phyloP scores from a whole-genome alignment of 768 basidiomycete genomes.

The Lentinula edodes region DNA sequence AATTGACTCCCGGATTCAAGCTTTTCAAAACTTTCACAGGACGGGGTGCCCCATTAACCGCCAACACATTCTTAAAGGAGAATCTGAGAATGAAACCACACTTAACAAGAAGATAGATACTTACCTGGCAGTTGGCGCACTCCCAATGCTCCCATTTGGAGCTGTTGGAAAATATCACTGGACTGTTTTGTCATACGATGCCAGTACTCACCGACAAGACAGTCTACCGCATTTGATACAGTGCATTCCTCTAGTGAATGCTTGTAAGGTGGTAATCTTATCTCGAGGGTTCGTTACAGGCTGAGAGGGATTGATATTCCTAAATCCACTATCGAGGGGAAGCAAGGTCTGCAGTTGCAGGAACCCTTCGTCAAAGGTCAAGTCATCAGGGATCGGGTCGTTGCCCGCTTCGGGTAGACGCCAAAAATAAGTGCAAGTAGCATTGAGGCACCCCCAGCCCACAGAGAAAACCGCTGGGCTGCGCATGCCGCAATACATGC shows the following conservation, averaged over 20 bases:
- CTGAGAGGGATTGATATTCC: conserved; percentile 31
- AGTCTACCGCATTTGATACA: conserved; percentile 66
- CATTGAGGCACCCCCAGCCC: conserved; percentile 61
- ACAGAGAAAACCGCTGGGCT: conserved; percentile 51
- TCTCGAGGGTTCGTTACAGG: conserved; percentile 21
- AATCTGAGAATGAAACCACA: background rate
- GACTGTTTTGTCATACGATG: background rate
- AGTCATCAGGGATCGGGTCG: conserved; percentile 21
- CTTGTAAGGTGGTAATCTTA: conserved; percentile 45
- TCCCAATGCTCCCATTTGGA: conserved; percentile 74
- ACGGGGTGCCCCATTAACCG: conserved; percentile 22
- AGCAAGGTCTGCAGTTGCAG: conserved; percentile 28
- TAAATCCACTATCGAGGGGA: conserved; percentile 26
- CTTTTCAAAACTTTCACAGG: conserved; percentile 20
- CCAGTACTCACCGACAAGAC: conserved; percentile 55
- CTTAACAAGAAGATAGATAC: background rate
- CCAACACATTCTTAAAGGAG: conserved; percentile 16
- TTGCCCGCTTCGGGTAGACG: conserved; percentile 18
- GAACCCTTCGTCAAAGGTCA: conserved; percentile 47
- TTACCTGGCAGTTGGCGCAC: conserved; percentile 57
- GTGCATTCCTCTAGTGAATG: conserved; percentile 63
- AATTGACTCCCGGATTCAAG: background rate
- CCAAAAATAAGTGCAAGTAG: conserved; percentile 57
- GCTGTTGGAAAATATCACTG: conserved; percentile 29
- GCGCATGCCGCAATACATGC: conserved; percentile 33